phyloP scores from a whole-genome alignment of 1,139 yeast genomes.

The Zygotorulaspora mrakii region DNA sequence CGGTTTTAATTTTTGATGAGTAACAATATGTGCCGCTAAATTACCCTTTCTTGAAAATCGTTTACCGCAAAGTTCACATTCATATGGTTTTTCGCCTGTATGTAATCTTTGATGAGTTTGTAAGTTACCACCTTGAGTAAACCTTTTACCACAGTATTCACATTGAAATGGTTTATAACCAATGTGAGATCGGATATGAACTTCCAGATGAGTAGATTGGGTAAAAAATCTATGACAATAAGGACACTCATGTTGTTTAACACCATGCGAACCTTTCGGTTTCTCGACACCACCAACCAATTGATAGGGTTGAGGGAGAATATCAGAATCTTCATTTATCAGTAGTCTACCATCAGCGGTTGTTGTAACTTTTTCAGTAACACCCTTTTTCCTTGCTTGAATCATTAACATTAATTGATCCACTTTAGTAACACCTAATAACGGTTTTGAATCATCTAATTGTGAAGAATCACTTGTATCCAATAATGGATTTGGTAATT shows the following conservation, averaged over 20 bases:
- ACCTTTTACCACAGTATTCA: constrained; percentile 70
- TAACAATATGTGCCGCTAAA: constrained; percentile 76
- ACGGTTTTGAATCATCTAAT: constrained; percentile 60
- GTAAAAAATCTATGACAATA: constrained; percentile 68
- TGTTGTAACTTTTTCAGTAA: constrained; percentile 57
- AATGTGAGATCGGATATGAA: constrained; percentile 72
- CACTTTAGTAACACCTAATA: constrained; percentile 80
- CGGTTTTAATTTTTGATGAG: constrained; percentile 78
- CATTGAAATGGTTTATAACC: constrained; percentile 81
- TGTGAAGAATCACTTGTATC: constrained; percentile 48
- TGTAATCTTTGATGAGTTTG: constrained; percentile 84
- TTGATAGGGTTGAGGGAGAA: constrained; percentile 61
- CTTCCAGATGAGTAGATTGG: constrained; percentile 74
- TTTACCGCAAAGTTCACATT: constrained; percentile 68
- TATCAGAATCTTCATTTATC: constrained; percentile 26
- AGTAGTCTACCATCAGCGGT: constrained; percentile 54
- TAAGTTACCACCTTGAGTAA: constrained; percentile 89
- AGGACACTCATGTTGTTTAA: constrained; percentile 66
- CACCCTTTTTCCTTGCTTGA: constrained; percentile 79
- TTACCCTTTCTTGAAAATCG: constrained; percentile 86
- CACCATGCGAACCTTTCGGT: constrained; percentile 44
- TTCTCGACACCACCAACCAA: constrained; percentile 83
- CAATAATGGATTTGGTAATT: constrained; percentile 26
- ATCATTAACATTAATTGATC: constrained; percentile 87
- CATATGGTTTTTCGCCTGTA: constrained; percentile 87